Conservation (phyloP, 768 basidiomycete species). For the Termitomyces titanicus region DNA sequence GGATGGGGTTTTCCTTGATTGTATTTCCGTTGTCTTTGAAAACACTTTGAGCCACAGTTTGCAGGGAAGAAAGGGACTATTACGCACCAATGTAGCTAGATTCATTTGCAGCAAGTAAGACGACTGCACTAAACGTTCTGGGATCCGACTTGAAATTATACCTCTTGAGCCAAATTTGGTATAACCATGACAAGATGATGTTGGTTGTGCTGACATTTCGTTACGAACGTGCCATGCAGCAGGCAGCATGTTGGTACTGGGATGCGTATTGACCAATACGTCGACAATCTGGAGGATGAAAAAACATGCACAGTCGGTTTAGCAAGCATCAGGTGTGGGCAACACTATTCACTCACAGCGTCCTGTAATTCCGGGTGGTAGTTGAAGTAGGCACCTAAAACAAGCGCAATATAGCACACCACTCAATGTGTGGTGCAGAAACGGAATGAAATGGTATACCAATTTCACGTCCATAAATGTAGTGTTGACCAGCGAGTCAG, state of each 20-base stretch:
- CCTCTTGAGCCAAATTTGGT: constrained; percentile 26
- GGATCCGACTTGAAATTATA: constrained; percentile 78
- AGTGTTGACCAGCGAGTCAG: constrained; percentile 55
- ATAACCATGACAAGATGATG: neutral
- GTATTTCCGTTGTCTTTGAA: constrained; percentile 42
- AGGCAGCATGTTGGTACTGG: constrained; percentile 56
- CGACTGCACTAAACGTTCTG: constrained; percentile 52
- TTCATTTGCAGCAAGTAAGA: constrained; percentile 66
- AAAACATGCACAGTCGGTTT: no score
- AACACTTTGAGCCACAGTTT: neutral
- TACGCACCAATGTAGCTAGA: constrained; percentile 53
- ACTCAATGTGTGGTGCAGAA: neutral
- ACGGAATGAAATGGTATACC: constrained; percentile 30
- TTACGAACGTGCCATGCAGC: constrained; percentile 49
- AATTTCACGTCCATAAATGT: constrained; percentile 56
- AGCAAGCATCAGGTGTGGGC: neutral
- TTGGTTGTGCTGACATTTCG: constrained; percentile 46
- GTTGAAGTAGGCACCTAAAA: constrained; percentile 61
- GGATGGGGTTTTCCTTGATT: constrained; percentile 77
- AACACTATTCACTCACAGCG: constrained; percentile 40
- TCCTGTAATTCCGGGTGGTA: constrained; percentile 65
- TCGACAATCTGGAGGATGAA: constrained; percentile 46
- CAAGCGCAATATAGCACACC: neutral
- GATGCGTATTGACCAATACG: constrained; percentile 54
- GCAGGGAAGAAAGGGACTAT: neutral